These are phyloP conservation scores for Phallus indusiatus DNA, from an alignment of 768 basidiomycete genomes.

Conservation along the genomic window DNA sequence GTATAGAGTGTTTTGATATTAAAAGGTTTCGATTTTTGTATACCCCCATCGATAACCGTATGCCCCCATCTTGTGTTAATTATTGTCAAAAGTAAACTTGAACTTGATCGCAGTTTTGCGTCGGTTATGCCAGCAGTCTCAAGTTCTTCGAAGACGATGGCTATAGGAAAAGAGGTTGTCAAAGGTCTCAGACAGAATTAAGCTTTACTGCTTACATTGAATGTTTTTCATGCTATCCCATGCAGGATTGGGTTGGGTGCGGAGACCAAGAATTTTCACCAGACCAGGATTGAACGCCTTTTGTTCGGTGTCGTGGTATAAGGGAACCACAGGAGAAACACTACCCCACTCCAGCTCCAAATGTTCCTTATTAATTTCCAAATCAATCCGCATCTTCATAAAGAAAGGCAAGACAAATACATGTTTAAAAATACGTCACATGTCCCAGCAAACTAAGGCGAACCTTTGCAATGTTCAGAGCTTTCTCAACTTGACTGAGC, in stretches of 20 bases:
- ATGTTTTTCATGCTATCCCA: neutral
- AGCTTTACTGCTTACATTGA: neutral
- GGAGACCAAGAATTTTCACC: neutral
- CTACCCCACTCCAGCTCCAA: neutral
- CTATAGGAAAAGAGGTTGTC: neutral
- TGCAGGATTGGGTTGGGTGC: neutral
- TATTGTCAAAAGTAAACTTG: neutral
- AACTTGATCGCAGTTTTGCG: neutral
- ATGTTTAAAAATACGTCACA: neutral
- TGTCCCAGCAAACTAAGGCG: neutral
- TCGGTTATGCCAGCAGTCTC: neutral
- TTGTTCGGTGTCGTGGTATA: neutral
- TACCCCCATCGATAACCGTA: neutral
- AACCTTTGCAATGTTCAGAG: neutral
- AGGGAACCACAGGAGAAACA: neutral
- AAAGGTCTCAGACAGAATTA: neutral
- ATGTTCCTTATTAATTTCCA: neutral
- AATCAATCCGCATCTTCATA: neutral
- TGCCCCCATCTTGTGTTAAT: neutral
- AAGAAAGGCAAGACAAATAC: neutral
- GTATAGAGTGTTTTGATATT: neutral
- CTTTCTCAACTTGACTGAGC: neutral
- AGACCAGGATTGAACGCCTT: neutral
- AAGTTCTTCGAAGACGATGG: neutral
- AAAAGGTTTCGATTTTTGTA: neutral